Conservation (phyloP, 2,329 filamentous ascomycete species). For the Cercospora nicotianae region DNA sequence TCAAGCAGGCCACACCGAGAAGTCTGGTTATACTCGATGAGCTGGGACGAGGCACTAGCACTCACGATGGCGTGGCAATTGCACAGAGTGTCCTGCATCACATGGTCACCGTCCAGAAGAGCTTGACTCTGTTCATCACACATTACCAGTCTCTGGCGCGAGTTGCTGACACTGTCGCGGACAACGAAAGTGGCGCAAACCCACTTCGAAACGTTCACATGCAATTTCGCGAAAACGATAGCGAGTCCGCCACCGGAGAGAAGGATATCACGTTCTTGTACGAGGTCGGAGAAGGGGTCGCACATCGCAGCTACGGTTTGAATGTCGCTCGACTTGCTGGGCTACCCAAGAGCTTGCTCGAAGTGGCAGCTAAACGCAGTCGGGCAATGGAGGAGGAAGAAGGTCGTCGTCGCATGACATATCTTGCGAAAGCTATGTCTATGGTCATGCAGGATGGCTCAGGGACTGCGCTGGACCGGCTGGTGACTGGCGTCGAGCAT, state of each 20-base stretch:
- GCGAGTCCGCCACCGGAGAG: slow-evolving; percentile 48
- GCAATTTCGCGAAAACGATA: slow-evolving; percentile 70
- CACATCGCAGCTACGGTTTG: slow-evolving; percentile 88
- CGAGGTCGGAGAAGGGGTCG: slow-evolving; percentile 85
- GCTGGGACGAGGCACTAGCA: slow-evolving; percentile 87
- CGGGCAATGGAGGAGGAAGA: slow-evolving; percentile 75
- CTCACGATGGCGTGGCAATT: slow-evolving; percentile 94
- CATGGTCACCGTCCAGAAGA: slow-evolving; percentile 70
- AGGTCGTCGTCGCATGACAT: slow-evolving; percentile 59
- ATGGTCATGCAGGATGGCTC: slow-evolving; percentile 26
- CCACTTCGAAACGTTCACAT: slow-evolving; percentile 85
- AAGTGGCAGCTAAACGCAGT: slow-evolving; percentile 77
- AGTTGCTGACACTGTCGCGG: slow-evolving; percentile 67
- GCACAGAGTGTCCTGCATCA: slow-evolving; percentile 87
- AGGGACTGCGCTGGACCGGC: slow-evolving; percentile 39
- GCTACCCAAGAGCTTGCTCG: slow-evolving; percentile 73
- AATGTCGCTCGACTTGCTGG: slow-evolving; percentile 88
- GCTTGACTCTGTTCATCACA: slow-evolving; percentile 92
- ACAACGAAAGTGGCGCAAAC: slow-evolving; percentile 43
- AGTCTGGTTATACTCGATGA: slow-evolving; percentile 92
- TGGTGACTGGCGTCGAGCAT: slow-evolving; percentile 48
- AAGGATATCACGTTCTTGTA: slow-evolving; percentile 93
- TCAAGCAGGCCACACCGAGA: slow-evolving; percentile 81
- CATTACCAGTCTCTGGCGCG: slow-evolving; percentile 89
- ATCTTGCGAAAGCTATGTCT: slow-evolving; percentile 33